phyloP scores from a whole-genome alignment of 139 green algal genomes.

The Tetraselmis striata region DNA sequence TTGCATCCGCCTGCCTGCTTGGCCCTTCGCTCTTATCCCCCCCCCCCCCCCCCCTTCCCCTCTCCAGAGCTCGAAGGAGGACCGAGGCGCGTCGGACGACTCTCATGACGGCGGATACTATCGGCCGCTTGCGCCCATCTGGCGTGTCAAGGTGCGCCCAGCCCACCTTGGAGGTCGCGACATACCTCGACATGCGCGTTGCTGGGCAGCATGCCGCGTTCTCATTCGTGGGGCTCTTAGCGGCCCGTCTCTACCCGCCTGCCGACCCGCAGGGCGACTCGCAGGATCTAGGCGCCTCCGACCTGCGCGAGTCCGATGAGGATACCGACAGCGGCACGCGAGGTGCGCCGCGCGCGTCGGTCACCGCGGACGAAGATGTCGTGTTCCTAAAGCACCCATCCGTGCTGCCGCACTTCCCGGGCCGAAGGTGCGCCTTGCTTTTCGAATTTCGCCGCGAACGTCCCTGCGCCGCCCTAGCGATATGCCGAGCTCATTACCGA shows the following conservation, averaged over 20 bases:
- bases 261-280: background rate
- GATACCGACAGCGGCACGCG: background rate
- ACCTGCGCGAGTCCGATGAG: background rate
- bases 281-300: background rate
- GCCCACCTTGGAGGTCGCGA: background rate
- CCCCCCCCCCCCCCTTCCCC: no score
- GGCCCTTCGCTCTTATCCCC: no score
- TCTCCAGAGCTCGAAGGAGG: background rate
- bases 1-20: no score
- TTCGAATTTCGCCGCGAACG: no score
- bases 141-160: background rate
- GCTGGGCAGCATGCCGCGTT: no score
- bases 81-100: background rate
- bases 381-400: background rate
- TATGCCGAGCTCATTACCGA: no score
- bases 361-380: background rate
- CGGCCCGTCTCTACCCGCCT: no score
- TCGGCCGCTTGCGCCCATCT: background rate
- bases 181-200: background rate
- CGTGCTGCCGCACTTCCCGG: background rate
- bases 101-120: background rate
- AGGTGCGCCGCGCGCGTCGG: background rate
- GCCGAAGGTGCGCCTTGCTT: background rate
- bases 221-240: no score
- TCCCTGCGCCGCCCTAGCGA: no score